Conservation (phyloP, 805 yeast genomes). For the Myxozyma monticola region DNA sequence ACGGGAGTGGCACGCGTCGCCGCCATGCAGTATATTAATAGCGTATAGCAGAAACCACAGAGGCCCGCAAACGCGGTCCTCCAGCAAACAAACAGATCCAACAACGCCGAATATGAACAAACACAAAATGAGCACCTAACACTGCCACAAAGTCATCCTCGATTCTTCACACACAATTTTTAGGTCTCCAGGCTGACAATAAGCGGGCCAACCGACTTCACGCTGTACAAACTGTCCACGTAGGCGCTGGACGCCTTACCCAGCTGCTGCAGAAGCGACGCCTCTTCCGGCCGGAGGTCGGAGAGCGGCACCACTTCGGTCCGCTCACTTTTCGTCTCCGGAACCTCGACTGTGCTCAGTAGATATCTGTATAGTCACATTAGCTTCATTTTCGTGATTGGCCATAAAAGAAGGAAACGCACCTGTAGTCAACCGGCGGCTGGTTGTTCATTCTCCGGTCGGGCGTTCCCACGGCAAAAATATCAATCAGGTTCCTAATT, state of each 20-base stretch:
- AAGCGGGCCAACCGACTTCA: slow-evolving; percentile 26
- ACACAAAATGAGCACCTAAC: too few relatives aligned
- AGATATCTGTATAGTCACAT: slow-evolving; percentile 3
- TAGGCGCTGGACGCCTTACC: slow-evolving; percentile 19
- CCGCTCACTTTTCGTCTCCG: slow-evolving; percentile 1
- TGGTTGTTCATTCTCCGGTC: slow-evolving; percentile 21
- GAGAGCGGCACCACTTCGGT: slow-evolving; percentile 6
- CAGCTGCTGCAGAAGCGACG: slow-evolving; percentile 11
- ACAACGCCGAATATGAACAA: too few relatives aligned
- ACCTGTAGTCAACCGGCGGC: slow-evolving; percentile 22
- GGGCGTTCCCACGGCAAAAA: slow-evolving; percentile 29
- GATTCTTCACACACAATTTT: too few relatives aligned
- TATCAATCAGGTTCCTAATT: slow-evolving; percentile 27
- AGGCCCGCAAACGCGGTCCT: too few relatives aligned
- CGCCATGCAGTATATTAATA: too few relatives aligned
- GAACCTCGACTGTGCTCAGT: slow-evolving; percentile 10
- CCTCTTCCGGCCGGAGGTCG: slow-evolving; percentile 13
- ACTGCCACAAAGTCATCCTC: too few relatives aligned
- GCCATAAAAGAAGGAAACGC: not conserved
- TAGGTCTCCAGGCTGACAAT: slow-evolving; percentile 24
- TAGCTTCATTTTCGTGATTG: not conserved
- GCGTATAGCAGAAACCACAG: too few relatives aligned
- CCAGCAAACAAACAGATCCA: too few relatives aligned
- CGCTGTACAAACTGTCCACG: slow-evolving; percentile 18
- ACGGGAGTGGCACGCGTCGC: too few relatives aligned